Base-by-base conservation (phyloP, 352 stramenopile species). In the Pythium phragmitis region DNA sequence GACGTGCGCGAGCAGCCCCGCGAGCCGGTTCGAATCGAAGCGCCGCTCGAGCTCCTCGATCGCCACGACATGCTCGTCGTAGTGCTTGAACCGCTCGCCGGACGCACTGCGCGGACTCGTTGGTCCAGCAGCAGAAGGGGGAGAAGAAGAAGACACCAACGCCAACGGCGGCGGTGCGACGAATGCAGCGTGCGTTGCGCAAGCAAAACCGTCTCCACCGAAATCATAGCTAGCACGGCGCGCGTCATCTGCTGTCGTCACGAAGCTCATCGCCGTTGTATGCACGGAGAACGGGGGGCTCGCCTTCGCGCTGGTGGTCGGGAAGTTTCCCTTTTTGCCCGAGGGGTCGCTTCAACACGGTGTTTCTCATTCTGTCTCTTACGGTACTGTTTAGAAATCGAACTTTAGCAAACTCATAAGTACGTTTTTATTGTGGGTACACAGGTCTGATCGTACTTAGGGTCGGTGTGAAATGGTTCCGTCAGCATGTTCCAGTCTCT, bases 31-130 rank as follows among this genome's bases (percentile, higher is more conserved):
- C 12, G 73, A 80, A 41, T 69, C 52, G 19, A 78, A 74, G 33
- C 75, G 73, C 12, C 75, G 65, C 64, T 84, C 75, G 5, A 84
- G 63, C 57, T 84, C 75, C 7, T 79, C 69, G 4, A 81, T n/a
- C n/a, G 68, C 66, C 23, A 84, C 67, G 17, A 77, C 17, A 52
- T 84, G 75, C 64, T 84, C 75, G 58, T 81, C 75, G 48, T 78
- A 81, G 48, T 69, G 62, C 59, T 68, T 70, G 52, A 73, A 68
- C 41, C 60, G 60, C 11, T 73, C 66, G 28, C 60, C 66, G 1
- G 63, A 56, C 16, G 63, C 56, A 26, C 56, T 34, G 37, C 36
- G 57, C 7, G 64, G 64, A 28, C 64, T 70, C 11, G 33, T 26
- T 2, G 30, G 19, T 19, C 21, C 34, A 34, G 17, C 55, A 26